Percentiles rank a stretch among this genome's conserved stretches.
Evolutionary conservation across 768 basidiomycete genomes (phyloP).

Genomic region (Dacryopinax primogenitus): DNA sequence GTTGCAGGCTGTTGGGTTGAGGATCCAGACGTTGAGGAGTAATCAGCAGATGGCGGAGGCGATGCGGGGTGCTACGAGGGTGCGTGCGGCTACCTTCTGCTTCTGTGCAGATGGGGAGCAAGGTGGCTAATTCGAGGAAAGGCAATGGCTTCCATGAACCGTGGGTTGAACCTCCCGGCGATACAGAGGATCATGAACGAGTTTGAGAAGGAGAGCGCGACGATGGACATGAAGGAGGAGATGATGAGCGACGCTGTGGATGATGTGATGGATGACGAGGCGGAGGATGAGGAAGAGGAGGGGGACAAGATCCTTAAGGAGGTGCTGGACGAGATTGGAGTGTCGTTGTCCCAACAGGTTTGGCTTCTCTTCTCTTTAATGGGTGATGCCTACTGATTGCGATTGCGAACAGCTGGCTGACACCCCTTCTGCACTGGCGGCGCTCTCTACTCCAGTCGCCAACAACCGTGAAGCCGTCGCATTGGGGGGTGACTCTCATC

Average conservation of each 20-base stretch:
- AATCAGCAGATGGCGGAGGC: constrained; percentile 99
- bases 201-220: constrained; percentile 91
- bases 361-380: constrained; percentile 12
- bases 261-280: constrained; percentile 88
- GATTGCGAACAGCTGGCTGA: constrained; percentile 20
- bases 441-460: constrained; percentile 18
- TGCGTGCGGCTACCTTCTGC: constrained; percentile 30
- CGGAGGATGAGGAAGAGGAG: constrained; percentile 90
- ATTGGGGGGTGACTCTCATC: constrained; percentile 52
- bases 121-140: constrained; percentile 25
- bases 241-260: constrained; percentile 99
- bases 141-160: constrained; percentile 99
- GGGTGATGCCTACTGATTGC: neutral
- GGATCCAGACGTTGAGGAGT: constrained; percentile 91
- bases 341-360: constrained; percentile 68
- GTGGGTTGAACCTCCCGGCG: constrained; percentile 83
- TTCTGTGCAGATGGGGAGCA: neutral
- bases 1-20: constrained; percentile 83
- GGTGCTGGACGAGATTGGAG: constrained; percentile 94
- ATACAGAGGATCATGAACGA: constrained; percentile 97
- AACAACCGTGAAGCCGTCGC: constrained; percentile 38
- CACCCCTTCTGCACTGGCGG: constrained; percentile 17
- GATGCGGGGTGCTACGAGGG: constrained; percentile 94
- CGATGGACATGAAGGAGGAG: constrained; percentile 99
- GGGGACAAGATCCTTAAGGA: constrained; percentile 90